Conservation (phyloP, 257 asterid genomes). For the Salvia rosmarinus region DNA sequence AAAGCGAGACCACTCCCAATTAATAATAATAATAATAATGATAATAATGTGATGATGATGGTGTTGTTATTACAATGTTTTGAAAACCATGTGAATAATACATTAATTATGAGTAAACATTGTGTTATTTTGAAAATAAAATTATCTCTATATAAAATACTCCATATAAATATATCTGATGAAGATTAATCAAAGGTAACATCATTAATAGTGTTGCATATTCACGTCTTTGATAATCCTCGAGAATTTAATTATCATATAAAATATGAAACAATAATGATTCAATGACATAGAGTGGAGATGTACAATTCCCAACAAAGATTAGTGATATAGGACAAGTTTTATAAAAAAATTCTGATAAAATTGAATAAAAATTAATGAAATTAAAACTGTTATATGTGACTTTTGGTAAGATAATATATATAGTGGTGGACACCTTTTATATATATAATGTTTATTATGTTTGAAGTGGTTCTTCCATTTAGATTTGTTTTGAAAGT, state of each 20-base stretch:
- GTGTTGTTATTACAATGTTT: too few relatives aligned
- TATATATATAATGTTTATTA: conserved; percentile 24
- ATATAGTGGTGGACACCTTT: conserved; percentile 45
- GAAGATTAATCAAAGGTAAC: not conserved
- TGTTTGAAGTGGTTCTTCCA: conserved; percentile 49
- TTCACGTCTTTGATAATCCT: not conserved
- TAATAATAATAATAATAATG: too few relatives aligned
- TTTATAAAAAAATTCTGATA: not conserved
- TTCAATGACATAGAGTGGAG: conserved; percentile 29
- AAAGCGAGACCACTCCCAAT: not conserved
- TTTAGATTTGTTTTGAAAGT: conserved; percentile 38
- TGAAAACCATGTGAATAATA: too few relatives aligned
- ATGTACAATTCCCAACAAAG: conserved; percentile 30
- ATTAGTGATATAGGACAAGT: conserved; percentile 27
- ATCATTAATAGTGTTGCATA: not conserved
- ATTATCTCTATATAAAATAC: too few relatives aligned
- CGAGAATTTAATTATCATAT: not conserved
- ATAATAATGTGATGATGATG: too few relatives aligned
- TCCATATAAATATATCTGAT: not conserved
- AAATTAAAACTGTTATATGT: conserved; percentile 33
- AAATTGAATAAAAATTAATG: conserved; percentile 10
- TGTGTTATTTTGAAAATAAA: too few relatives aligned
- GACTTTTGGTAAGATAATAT: conserved; percentile 33
- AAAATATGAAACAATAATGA: not conserved
- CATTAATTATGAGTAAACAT: too few relatives aligned